Evolutionary conservation across 495 filamentous ascomycete species (phyloP), one percentile per base, ranked within the genome.

Genomic region (Letharia lupina): DNA sequence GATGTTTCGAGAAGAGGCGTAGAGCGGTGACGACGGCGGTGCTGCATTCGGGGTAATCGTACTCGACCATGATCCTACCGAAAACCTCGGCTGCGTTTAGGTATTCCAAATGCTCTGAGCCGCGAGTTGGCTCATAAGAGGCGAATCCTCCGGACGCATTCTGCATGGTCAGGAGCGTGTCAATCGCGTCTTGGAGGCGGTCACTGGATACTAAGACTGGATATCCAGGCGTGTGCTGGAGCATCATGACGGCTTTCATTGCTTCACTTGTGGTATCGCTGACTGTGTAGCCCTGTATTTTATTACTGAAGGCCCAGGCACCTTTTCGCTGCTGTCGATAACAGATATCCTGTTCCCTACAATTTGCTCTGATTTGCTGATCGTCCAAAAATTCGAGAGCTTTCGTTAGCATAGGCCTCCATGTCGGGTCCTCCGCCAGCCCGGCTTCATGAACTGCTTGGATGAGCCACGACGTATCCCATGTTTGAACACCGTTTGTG

Each of bases 1-100:
- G 90, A 71, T 87, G 84, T 68, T 89, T 85, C 66, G 69, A 67
- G 79, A 98, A 98, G 8, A 93, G 79, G 0, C 86, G 88, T 1
- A 98, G 81, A 1, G 89, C 91, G 4, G 91, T 96, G n/a, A 98
- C 89, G 8, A 91, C 90, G 4, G 94, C 93, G 3, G 95, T 97
- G 3, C 94, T 98, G 76, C 95, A 98, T 74, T 98, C 94, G 1
- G 93, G 93, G 69, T 98, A 96, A 71, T 96, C 91, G 74, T 98
- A 98, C 67, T 96, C 91, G 47, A 98, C 87, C 94, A 98, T 98
- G 74, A 98, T 98, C 16, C 87, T 83, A 20, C 93, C 95, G 72
- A 98, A 98, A 0, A 98, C 93, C 73, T 98, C 95, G 20, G 94
- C 95, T 3, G 91, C 93, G 72, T 98, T 98, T 7, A 98, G 81